Conservation (phyloP, 352 stramenopile genomes). For the Phytopythium helicoides region DNA sequence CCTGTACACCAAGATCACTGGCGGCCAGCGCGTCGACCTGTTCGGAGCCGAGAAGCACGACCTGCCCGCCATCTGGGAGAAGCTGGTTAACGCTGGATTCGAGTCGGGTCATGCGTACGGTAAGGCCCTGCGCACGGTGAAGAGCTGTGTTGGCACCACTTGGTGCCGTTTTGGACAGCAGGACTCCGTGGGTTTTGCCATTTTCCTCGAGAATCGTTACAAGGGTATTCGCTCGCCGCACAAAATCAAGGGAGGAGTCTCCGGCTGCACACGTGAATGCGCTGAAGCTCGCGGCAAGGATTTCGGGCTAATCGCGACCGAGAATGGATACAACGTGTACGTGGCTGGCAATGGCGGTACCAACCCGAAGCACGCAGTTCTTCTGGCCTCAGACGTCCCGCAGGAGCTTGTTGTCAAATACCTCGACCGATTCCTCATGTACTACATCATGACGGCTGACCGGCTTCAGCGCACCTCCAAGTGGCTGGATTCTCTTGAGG, state of each 20-base stretch:
- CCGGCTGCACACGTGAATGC: slow-evolving; percentile 90
- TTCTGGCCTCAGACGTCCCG: slow-evolving; percentile 47
- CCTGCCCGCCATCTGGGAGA: slow-evolving; percentile 89
- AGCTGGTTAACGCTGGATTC: slow-evolving; percentile 88
- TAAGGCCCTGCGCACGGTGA: slow-evolving; percentile 92
- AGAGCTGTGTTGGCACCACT: slow-evolving; percentile 91
- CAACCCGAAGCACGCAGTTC: slow-evolving; percentile 79
- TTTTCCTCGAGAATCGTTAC: slow-evolving; percentile 92
- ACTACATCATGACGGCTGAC: slow-evolving; percentile 86
- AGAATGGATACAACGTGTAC: slow-evolving; percentile 92
- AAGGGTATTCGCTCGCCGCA: slow-evolving; percentile 91
- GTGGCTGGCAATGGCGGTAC: slow-evolving; percentile 88
- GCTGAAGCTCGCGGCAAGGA: slow-evolving; percentile 91
- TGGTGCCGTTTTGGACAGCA: slow-evolving; percentile 92
- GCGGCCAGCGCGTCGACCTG: slow-evolving; percentile 91
- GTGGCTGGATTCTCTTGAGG: slow-evolving; percentile 87
- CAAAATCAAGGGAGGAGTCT: slow-evolving; percentile 92
- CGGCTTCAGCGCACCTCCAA: slow-evolving; percentile 77
- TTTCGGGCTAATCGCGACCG: slow-evolving; percentile 92
- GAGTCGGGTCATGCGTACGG: slow-evolving; percentile 93
- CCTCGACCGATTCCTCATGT: slow-evolving; percentile 90
- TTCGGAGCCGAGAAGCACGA: slow-evolving; percentile 92
- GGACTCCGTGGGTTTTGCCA: slow-evolving; percentile 89
- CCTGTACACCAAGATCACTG: slow-evolving; percentile 94
- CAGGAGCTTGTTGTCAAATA: slow-evolving; percentile 81